Conservation (phyloP, 257 asterid genomes). For the Penstemon barbatus region DNA sequence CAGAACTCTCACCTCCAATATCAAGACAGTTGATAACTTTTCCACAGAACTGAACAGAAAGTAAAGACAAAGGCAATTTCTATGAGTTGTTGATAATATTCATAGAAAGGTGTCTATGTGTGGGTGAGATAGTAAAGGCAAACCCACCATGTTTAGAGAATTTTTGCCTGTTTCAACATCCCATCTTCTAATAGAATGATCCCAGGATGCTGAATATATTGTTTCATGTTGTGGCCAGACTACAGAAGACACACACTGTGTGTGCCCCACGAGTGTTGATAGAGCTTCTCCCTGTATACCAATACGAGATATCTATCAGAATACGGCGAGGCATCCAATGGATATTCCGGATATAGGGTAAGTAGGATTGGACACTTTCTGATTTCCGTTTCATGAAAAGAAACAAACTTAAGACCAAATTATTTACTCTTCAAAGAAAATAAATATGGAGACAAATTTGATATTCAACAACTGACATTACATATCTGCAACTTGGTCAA, state of each 20-base stretch:
- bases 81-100: not conserved
- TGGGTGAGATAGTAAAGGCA: not conserved
- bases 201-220: constrained; percentile 94
- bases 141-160: constrained; percentile 61
- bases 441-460: not conserved
- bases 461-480: not conserved
- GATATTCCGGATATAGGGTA: constrained; percentile 18
- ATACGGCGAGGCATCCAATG: constrained; percentile 3
- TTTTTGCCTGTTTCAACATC: constrained; percentile 90
- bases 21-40: constrained; percentile 82
- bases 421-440: not conserved
- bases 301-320: constrained; percentile 23
- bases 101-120: not conserved
- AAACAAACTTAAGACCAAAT: not conserved
- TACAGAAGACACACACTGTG: constrained; percentile 87
- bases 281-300: constrained; percentile 70
- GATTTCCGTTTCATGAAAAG: not conserved
- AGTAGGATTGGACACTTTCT: not conserved
- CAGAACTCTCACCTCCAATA: constrained; percentile 95
- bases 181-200: constrained; percentile 93
- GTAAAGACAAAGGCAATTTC: constrained; percentile 5
- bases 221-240: constrained; percentile 72
- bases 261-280: constrained; percentile 85
- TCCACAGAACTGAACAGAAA: constrained; percentile 55
- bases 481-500: not conserved